Conservation (phyloP, 352 stramenopile species). For the Aphanomyces invadans region DNA sequence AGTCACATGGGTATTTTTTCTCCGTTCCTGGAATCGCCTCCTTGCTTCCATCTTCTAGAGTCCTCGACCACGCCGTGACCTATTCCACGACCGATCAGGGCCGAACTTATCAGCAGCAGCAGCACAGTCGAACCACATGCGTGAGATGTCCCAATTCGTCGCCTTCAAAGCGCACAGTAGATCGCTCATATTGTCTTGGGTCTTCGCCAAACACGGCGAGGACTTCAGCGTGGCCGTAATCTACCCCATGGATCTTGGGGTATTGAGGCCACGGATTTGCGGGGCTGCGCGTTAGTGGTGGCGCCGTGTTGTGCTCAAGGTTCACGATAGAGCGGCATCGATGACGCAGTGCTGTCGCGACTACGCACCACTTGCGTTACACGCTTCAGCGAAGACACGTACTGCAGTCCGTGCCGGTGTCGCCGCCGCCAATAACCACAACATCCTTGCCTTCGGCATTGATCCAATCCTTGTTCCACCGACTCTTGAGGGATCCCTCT, state of each 20-base stretch:
- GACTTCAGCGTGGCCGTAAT: slow-evolving; percentile 97
- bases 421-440: slow-evolving; percentile 95
- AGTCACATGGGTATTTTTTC: slow-evolving; percentile 89
- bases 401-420: slow-evolving; percentile 96
- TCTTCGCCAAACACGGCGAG: slow-evolving; percentile 87
- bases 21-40: slow-evolving; percentile 78
- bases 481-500: slow-evolving; percentile 92
- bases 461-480: slow-evolving; percentile 92
- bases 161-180: slow-evolving; percentile 72
- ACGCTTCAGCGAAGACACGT: too few relatives aligned
- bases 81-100: too few relatives aligned
- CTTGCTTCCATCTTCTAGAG: slow-evolving; percentile 66
- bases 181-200: slow-evolving; percentile 66
- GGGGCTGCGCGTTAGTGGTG: slow-evolving; percentile 82
- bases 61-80: slow-evolving; percentile 29
- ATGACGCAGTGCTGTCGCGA: slow-evolving; percentile 96
- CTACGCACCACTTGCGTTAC: slow-evolving; percentile 4
- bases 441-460: slow-evolving; percentile 96
- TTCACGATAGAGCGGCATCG: slow-evolving; percentile 95
- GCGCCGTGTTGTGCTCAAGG: slow-evolving; percentile 93
- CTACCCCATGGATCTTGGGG: slow-evolving; percentile 95
- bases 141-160: slow-evolving; percentile 69
- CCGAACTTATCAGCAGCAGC: neutral
- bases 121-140: slow-evolving; percentile 58
- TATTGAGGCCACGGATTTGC: slow-evolving; percentile 97